A percentile compares a stretch with the other conserved stretches of the same genome.
Conservation (phyloP, 257 asterid genomes). For the Forsythia viridissima region DNA sequence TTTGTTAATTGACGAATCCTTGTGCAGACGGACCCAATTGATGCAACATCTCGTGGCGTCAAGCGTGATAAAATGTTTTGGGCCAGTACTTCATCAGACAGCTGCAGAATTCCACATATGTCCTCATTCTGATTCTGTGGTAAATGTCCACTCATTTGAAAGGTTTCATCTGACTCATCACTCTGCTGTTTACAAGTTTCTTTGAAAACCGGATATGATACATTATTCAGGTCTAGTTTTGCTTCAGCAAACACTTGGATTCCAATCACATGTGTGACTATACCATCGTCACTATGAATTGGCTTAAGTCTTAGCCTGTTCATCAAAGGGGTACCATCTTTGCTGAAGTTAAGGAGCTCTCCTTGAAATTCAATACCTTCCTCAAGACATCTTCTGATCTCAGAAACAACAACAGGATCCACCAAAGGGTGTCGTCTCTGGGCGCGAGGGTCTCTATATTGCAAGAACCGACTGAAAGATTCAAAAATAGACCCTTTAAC, state of each 20-base stretch:
- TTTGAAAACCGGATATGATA: conserved; percentile 85
- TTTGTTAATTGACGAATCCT: conserved; percentile 74
- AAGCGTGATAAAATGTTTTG: conserved; percentile 77
- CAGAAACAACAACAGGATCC: conserved; percentile 88
- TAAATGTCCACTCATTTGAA: conserved; percentile 38
- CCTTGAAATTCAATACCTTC: conserved; percentile 90
- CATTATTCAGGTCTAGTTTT: conserved; percentile 63
- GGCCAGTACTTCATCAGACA: conserved; percentile 87
- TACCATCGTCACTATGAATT: conserved; percentile 78
- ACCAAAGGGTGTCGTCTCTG: conserved; percentile 91
- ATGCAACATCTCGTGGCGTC: conserved; percentile 88
- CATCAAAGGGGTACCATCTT: conserved; percentile 86
- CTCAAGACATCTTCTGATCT: conserved; percentile 81
- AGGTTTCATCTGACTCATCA: conserved; percentile 39
- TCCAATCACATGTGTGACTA: conserved; percentile 76
- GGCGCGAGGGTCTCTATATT: conserved; percentile 85
- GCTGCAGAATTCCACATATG: conserved; percentile 64
- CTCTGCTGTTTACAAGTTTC: conserved; percentile 46
- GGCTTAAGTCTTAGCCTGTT: conserved; percentile 79
- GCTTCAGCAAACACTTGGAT: conserved; percentile 74
- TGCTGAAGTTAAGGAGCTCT: conserved; percentile 88
- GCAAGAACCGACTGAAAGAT: conserved; percentile 82
- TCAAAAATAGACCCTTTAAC: conserved; percentile 17
- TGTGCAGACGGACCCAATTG: conserved; percentile 83
- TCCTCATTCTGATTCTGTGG: conserved; percentile 41